Evolutionary conservation across 768 basidiomycete genomes (phyloP).

Genomic region (Symmetrospora coprosmae): DNA sequence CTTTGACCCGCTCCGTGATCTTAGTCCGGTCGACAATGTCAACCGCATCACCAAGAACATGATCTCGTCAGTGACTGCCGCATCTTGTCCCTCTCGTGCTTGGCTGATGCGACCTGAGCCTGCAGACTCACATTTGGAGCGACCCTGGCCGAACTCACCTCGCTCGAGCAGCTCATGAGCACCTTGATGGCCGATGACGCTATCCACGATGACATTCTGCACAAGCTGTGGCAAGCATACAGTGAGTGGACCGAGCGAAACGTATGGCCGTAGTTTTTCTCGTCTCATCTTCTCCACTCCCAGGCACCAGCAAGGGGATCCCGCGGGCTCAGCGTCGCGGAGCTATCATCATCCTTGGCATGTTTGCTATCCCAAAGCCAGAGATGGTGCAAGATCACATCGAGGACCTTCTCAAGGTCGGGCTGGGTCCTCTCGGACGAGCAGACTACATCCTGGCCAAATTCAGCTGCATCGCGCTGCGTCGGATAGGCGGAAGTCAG

Average conservation of each 20-base stretch:
- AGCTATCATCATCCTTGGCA: constrained; percentile 89
- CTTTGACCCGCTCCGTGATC: constrained; percentile 57
- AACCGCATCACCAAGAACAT: constrained; percentile 90
- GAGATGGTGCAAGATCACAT: constrained; percentile 67
- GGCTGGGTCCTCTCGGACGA: constrained; percentile 69
- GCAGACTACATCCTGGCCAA: constrained; percentile 79
- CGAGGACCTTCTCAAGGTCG: constrained; percentile 70
- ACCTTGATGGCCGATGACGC: constrained; percentile 84
- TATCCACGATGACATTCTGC: constrained; percentile 68
- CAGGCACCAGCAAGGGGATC: constrained; percentile 60
- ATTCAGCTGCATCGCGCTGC: constrained; percentile 85
- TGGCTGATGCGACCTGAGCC: neutral
- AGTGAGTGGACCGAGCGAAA: constrained; percentile 44
- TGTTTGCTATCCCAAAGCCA: constrained; percentile 74
- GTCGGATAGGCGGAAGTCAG: constrained; percentile 78
- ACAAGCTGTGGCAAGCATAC: constrained; percentile 91
- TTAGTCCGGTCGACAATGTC: constrained; percentile 69
- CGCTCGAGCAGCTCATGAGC: constrained; percentile 88
- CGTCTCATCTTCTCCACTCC: neutral
- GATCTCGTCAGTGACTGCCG: constrained; percentile 57
- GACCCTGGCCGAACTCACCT: constrained; percentile 85
- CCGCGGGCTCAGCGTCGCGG: constrained; percentile 78
- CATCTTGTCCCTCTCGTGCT: neutral
- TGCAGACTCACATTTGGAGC: constrained; percentile 74
- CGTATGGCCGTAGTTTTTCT: too few relatives aligned